A percentile compares a stretch with the other conserved stretches of the same genome.
phyloP scores from a whole-genome alignment of 2,329 filamentous ascomycete species.

The Aureobasidium sp. region DNA sequence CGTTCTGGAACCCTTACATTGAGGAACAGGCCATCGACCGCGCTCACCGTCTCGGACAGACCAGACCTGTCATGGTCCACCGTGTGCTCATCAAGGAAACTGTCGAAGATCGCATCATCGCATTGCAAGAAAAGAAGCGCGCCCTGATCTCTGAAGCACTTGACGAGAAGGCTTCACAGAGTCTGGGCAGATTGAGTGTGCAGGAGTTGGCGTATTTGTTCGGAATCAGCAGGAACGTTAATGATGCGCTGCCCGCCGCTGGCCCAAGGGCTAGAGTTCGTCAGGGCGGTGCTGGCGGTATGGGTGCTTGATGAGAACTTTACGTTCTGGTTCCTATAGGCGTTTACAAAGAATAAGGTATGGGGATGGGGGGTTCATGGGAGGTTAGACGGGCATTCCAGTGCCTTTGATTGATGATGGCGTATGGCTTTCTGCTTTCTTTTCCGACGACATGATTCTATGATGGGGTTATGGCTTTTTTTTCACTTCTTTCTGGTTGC shows the following conservation, averaged over 20 bases:
- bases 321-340: not conserved
- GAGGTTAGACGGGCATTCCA: not conserved
- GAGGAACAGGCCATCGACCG: slow-evolving; percentile 90
- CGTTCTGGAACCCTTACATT: slow-evolving; percentile 91
- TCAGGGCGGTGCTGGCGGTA: slow-evolving; percentile 1
- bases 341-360: not conserved
- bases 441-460: too few species aligned
- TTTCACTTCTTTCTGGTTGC: too few species aligned
- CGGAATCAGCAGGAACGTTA: slow-evolving; percentile 26
- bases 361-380: not conserved
- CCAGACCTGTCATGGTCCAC: slow-evolving; percentile 67
- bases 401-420: too few species aligned
- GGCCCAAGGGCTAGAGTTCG: not conserved
- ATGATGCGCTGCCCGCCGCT: not conserved
- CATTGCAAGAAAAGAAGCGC: slow-evolving; percentile 71
- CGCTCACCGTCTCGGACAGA: slow-evolving; percentile 80
- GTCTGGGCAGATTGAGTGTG: slow-evolving; percentile 58
- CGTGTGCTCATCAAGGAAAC: slow-evolving; percentile 69
- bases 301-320: not conserved
- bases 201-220: slow-evolving; percentile 67
- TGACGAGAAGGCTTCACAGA: slow-evolving; percentile 64
- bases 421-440: too few species aligned
- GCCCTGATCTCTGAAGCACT: slow-evolving; percentile 70
- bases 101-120: slow-evolving; percentile 80
- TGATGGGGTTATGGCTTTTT: not conserved